These are phyloP conservation scores for Lactifluus volemus DNA, from an alignment of 768 basidiomycete species.

Conservation along the genomic window DNA sequence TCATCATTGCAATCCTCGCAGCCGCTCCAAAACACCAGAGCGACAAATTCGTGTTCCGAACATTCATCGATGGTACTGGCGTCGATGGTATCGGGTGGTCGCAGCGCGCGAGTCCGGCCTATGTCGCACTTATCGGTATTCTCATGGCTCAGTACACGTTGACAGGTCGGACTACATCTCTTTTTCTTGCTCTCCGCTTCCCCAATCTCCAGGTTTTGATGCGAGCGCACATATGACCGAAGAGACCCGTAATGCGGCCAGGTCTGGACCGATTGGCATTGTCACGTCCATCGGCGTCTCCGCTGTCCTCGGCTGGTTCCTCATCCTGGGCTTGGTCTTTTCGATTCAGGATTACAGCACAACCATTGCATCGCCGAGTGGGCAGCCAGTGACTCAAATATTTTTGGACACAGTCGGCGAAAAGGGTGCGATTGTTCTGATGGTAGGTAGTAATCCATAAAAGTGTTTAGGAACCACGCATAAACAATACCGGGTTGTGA, in stretches of 20 bases:
- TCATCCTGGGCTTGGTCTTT: slow-evolving; percentile 63
- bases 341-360: slow-evolving; percentile 61
- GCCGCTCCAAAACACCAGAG: slow-evolving; percentile 65
- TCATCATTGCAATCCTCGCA: slow-evolving; percentile 61
- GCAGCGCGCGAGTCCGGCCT: slow-evolving; percentile 55
- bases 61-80: slow-evolving; percentile 65
- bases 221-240: slow-evolving; percentile 73
- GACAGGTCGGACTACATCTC: slow-evolving; percentile 36
- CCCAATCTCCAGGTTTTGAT: slow-evolving; percentile 48
- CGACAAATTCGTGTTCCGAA: slow-evolving; percentile 58
- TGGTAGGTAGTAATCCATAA: slow-evolving; percentile 34
- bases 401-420: slow-evolving; percentile 69
- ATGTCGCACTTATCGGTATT: slow-evolving; percentile 64
- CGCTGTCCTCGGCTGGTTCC: slow-evolving; percentile 67
- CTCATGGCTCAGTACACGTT: slow-evolving; percentile 73
- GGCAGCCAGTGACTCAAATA: slow-evolving; percentile 71
- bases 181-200: neutral
- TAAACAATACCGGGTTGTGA: neutral
- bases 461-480: neutral
- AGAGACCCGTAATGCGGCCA: slow-evolving; percentile 56
- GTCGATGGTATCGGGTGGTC: slow-evolving; percentile 49
- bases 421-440: slow-evolving; percentile 63
- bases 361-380: slow-evolving; percentile 45
- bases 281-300: slow-evolving; percentile 66
- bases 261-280: slow-evolving; percentile 60